Evolutionary conservation across 768 basidiomycete genomes (phyloP).

Genomic region (Nidularia sp.): DNA sequence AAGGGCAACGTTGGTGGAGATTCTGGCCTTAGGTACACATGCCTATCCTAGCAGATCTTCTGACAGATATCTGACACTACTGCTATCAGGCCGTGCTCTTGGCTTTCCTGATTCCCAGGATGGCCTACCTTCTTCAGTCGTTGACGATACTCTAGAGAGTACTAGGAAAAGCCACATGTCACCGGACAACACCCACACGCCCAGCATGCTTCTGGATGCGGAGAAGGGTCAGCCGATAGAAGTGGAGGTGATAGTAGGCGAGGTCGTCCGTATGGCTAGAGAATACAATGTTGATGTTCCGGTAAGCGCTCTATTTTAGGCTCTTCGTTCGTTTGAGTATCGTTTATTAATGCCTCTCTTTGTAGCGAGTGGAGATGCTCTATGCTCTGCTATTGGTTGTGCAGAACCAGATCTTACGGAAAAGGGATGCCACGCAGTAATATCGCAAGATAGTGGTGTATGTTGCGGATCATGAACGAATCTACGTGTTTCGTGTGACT

Average conservation of each 20-base stretch:
- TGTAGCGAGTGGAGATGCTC: constrained; percentile 57
- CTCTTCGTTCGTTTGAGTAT: background rate
- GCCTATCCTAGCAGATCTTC: too few species aligned
- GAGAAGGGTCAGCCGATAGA: constrained; percentile 56
- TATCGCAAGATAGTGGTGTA: too few species aligned
- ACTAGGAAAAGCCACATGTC: constrained; percentile 32
- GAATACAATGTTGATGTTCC: constrained; percentile 41
- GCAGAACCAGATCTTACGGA: constrained; percentile 57
- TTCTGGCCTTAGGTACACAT: constrained; percentile 36
- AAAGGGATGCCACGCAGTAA: constrained; percentile 9
- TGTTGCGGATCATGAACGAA: too few species aligned
- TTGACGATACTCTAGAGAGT: constrained; percentile 30
- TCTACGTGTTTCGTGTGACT: too few species aligned
- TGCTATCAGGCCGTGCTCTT: constrained; percentile 33
- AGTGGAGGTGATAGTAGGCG: constrained; percentile 63
- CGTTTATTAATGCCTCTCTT: background rate
- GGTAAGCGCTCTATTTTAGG: constrained; percentile 27
- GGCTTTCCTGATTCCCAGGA: constrained; percentile 42
- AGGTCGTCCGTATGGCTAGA: constrained; percentile 51
- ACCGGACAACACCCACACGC: constrained; percentile 41
- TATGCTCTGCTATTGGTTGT: constrained; percentile 56
- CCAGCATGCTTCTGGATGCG: constrained; percentile 63
- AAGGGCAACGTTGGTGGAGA: constrained; percentile 40
- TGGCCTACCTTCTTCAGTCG: constrained; percentile 42
- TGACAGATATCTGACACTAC: too few species aligned